Evolutionary conservation across 805 yeast species (phyloP).

Genomic region (Starmerella vitae): DNA sequence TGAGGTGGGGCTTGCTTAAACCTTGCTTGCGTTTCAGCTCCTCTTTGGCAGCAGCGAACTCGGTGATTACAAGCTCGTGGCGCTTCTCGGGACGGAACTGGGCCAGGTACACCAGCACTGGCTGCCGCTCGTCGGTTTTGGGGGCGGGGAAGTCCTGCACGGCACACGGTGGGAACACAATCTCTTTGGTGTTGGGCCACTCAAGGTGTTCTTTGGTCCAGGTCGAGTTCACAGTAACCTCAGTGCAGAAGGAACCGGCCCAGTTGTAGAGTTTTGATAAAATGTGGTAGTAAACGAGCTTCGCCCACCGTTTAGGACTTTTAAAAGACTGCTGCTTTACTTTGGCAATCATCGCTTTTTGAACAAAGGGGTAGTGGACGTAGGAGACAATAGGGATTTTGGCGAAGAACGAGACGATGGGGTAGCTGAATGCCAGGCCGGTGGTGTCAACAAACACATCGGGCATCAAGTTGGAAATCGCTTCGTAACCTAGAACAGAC

Average conservation of each 20-base stretch:
- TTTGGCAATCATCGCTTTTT: constrained; percentile 54
- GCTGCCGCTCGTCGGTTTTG: constrained; percentile 13
- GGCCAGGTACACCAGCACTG: constrained; percentile 46
- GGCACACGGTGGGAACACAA: constrained; percentile 84
- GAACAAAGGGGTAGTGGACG: constrained; percentile 90
- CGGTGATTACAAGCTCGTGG: constrained; percentile 53
- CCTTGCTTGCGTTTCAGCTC: constrained; percentile 9
- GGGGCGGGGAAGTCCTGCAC: constrained; percentile 38
- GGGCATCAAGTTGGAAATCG: constrained; percentile 52
- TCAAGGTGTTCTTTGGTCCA: constrained; percentile 85
- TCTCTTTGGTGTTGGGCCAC: constrained; percentile 40
- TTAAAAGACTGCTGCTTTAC: constrained; percentile 8
- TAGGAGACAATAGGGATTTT: constrained; percentile 71
- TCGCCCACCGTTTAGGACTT: constrained; percentile 31
- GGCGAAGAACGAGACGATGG: constrained; percentile 42
- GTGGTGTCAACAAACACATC: constrained; percentile 91
- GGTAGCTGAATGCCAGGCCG: constrained; percentile 84
- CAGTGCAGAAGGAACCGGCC: constrained; percentile 52
- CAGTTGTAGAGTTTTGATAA: constrained; percentile 51
- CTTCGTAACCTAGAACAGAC: constrained; percentile 51
- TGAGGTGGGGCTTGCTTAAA: constrained; percentile 37
- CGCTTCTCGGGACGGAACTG: constrained; percentile 95
- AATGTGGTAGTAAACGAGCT: constrained; percentile 48
- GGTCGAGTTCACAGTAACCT: constrained; percentile 67
- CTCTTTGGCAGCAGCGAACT: constrained; percentile 41